Percentiles rank a stretch among this genome's conserved stretches.
These are phyloP conservation scores for Anaeromyces robustus DNA, from an alignment of 192 early-diverging fungal species.

Conservation along the genomic window DNA sequence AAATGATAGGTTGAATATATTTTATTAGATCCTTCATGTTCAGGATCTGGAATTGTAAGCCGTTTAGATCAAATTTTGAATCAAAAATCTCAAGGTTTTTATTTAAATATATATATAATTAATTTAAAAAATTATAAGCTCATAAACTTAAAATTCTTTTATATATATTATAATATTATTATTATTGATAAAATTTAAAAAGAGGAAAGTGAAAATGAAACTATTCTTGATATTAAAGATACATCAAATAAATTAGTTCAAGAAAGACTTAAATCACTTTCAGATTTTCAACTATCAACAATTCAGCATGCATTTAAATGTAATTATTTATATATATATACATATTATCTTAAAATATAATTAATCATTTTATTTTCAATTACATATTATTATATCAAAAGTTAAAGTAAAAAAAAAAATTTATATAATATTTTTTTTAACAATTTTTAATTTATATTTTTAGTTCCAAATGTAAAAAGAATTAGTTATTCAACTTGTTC, in stretches of 20 bases:
- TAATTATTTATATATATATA: conserved; percentile 4
- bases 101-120: no score
- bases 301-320: conserved; percentile 73
- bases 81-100: conserved; percentile 17
- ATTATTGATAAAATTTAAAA: conserved; percentile 8
- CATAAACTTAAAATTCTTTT: no score
- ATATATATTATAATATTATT: no score
- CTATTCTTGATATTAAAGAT: background rate
- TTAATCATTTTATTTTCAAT: no score
- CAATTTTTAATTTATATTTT: background rate
- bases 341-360: no score
- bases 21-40: conserved; percentile 89
- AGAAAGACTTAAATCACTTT: conserved; percentile 50
- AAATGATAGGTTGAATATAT: conserved; percentile 59
- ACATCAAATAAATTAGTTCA: conserved; percentile 1
- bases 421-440: background rate
- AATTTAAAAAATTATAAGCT: no score
- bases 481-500: conserved; percentile 96
- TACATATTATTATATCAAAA: no score
- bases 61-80: conserved; percentile 69
- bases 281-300: conserved; percentile 70
- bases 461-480: conserved; percentile 60
- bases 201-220: conserved; percentile 12
- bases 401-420: no score
- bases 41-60: conserved; percentile 84